Base-by-base conservation (phyloP, 345 rosid species). In the Anastatica hierochuntica region DNA sequence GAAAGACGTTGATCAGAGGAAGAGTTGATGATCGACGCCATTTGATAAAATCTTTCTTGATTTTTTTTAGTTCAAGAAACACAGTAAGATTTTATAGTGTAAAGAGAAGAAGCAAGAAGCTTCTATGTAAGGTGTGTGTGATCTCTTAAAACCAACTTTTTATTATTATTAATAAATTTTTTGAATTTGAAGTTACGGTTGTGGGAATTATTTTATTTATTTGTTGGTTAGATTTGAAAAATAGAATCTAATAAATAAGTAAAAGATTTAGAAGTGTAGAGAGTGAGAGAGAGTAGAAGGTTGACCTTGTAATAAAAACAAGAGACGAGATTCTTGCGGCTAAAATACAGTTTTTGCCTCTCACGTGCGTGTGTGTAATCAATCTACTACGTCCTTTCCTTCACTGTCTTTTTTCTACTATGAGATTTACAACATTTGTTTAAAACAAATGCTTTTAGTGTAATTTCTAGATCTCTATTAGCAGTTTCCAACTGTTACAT, bases 291-390 rank as follows among this genome's bases (percentile, higher is more conserved):
- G 66, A 67, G 66, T 66, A 59, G 56, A 59, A 67, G n/a, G 71
- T 60, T 67, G 71, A 67, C 71, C 71, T 67, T 60, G 66, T 60
- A 67, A 67, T 67, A 46, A 67, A 58, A 47, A 67, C 71, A 59
- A 29, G 30, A 13, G 51, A 67, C 56, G 66, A 67, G 71, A 59
- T 66, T 59, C 66, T 52, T 66, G 66, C 71, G 71, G 56, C 66
- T 58, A 29, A 50, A 18, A 51, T 66, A 52, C 42, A 20, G 58
- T 36, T 43, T 64, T 64, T 64, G 66, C 70, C 66, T 51, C 56
- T 46, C 65, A 70, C 70, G 4, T 29, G 73, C 83, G 82, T 80
- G 78, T n/a, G n/a, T n/a, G n/a, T n/a, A n/a, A n/a, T 77, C 43
- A 46, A 6, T 15, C 38, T 14, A 16, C 47, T 27, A 19, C 59